phyloP scores from a whole-genome alignment of 805 yeast species.

The Kluyveromyces siamensis region DNA sequence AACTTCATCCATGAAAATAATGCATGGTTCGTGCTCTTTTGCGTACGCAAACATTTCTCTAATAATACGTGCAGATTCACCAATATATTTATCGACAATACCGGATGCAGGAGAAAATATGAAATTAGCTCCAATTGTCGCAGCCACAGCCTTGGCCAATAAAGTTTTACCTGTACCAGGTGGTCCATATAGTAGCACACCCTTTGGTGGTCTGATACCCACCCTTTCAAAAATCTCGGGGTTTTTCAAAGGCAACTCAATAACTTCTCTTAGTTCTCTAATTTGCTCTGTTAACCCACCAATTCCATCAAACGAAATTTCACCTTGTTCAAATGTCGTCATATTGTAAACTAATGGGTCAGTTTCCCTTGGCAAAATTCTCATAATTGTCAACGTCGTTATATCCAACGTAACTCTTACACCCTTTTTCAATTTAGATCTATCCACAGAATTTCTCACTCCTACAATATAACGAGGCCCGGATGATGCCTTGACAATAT shows the following conservation, averaged over 20 bases:
- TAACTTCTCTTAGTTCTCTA: conserved; percentile 93
- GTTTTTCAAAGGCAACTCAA: conserved; percentile 91
- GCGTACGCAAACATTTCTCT: conserved; percentile 98
- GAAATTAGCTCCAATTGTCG: conserved; percentile 96
- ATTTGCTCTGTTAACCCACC: conserved; percentile 97
- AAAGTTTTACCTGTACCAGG: conserved; percentile 98
- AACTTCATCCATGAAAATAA: conserved; percentile 96
- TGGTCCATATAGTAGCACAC: conserved; percentile 93
- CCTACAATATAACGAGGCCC: conserved; percentile 98
- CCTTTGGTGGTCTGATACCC: conserved; percentile 98
- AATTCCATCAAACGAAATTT: conserved; percentile 84
- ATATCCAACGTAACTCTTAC: conserved; percentile 94
- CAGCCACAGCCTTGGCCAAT: conserved; percentile 96
- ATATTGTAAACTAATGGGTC: conserved; percentile 96
- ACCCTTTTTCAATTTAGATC: conserved; percentile 78
- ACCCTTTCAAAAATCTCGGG: conserved; percentile 94
- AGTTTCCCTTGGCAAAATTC: conserved; percentile 94
- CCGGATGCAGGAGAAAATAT: conserved; percentile 98
- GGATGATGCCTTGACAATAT: conserved; percentile 90
- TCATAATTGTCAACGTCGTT: conserved; percentile 96
- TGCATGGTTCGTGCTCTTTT: conserved; percentile 95
- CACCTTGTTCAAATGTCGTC: conserved; percentile 98
- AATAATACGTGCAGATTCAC: conserved; percentile 92
- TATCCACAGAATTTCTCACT: conserved; percentile 85
- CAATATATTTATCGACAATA: conserved; percentile 94